These are phyloP conservation scores for Phytophthora pluvialis DNA, from an alignment of 352 stramenopile genomes.

Conservation along the genomic window DNA sequence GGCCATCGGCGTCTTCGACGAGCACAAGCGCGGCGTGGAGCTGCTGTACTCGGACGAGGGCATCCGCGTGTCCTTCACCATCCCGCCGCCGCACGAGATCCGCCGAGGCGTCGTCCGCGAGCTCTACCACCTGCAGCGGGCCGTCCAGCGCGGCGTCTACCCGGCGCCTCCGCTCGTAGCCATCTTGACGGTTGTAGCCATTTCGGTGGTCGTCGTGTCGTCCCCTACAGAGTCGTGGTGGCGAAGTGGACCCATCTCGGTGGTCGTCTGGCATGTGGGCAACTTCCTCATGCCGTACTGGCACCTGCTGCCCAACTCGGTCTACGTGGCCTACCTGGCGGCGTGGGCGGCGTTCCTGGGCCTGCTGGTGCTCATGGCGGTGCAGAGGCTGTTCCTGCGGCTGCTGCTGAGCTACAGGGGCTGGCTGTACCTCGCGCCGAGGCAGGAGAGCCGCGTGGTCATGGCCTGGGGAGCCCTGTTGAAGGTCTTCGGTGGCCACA, in stretches of 20 bases:
- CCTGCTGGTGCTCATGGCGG: constrained; percentile 83
- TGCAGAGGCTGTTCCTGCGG: constrained; percentile 84
- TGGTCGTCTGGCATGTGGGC: constrained; percentile 81
- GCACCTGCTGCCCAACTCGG: constrained; percentile 58
- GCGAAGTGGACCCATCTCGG: constrained; percentile 74
- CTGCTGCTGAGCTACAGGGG: constrained; percentile 87
- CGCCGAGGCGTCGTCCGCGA: constrained; percentile 65
- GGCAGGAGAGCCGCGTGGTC: constrained; percentile 72
- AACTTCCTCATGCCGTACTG: constrained; percentile 83
- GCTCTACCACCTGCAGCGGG: constrained; percentile 77
- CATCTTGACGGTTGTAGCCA: constrained; percentile 58
- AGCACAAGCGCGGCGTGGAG: constrained; percentile 89
- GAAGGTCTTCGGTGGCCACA: constrained; percentile 82
- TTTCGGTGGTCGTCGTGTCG: constrained; percentile 65
- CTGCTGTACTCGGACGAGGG: constrained; percentile 86
- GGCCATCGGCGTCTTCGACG: constrained; percentile 84
- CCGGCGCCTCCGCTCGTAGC: constrained; percentile 72
- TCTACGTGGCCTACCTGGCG: constrained; percentile 88
- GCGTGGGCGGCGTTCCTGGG: constrained; percentile 84
- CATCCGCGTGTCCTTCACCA: constrained; percentile 85
- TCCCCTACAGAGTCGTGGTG: constrained; percentile 87
- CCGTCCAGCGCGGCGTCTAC: constrained; percentile 76
- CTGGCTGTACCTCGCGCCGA: constrained; percentile 84
- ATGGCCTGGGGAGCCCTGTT: constrained; percentile 77
- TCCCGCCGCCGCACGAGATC: constrained; percentile 80